These are phyloP conservation scores for Conticribra weissflogii DNA, from an alignment of 108 stramenopile genomes.

Conservation along the genomic window DNA sequence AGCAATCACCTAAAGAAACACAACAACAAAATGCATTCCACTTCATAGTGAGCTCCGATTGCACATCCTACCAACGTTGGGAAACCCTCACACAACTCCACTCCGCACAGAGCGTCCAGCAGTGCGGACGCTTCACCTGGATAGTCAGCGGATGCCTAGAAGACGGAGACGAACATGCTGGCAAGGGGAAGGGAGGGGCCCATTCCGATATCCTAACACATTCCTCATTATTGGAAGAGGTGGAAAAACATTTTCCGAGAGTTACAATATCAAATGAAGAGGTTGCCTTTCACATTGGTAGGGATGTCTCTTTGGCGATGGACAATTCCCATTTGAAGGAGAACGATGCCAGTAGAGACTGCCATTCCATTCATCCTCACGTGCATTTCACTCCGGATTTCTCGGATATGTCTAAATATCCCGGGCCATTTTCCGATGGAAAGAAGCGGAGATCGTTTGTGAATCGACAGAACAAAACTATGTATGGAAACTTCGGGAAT, in stretches of 20 bases:
- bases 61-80: conserved; percentile 61
- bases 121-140: conserved; percentile 59
- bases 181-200: conserved; percentile 48
- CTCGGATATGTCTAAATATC: conserved; percentile 52
- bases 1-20: too few relatives aligned
- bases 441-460: conserved; percentile 35
- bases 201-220: conserved; percentile 45
- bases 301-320: conserved; percentile 7
- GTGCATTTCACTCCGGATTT: conserved; percentile 61
- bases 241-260: conserved; percentile 44
- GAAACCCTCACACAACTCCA: conserved; percentile 49
- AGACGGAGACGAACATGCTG: conserved; percentile 16
- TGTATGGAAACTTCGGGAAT: conserved; percentile 48
- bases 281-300: conserved; percentile 4
- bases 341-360: conserved; percentile 13
- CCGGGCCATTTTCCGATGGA: conserved; percentile 58
- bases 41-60: conserved; percentile 52
- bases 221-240: conserved; percentile 25
- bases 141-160: conserved; percentile 54
- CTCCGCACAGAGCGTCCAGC: conserved; percentile 43
- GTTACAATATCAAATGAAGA: conserved; percentile 37
- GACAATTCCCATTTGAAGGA: background rate
- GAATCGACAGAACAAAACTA: conserved; percentile 37
- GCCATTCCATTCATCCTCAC: conserved; percentile 36
- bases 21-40: conserved; percentile 45